phyloP scores from a whole-genome alignment of 768 basidiomycete genomes.

The Chlorophyllum brunneum region DNA sequence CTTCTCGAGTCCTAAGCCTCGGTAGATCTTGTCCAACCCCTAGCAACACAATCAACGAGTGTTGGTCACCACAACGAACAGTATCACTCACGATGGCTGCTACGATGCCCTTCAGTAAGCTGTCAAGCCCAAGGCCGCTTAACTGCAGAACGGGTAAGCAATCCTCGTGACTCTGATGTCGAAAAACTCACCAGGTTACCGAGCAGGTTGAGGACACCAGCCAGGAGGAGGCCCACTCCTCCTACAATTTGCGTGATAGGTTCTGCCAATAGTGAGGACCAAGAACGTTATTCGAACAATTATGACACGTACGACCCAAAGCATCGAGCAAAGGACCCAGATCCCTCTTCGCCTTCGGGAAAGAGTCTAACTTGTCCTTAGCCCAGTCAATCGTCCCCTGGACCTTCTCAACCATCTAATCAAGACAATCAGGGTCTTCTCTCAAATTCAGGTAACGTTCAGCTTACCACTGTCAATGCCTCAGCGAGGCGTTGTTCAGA shows the following conservation, averaged over 20 bases:
- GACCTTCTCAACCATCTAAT: constrained; percentile 31
- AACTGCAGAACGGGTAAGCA: constrained; percentile 13
- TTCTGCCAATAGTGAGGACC: constrained; percentile 17
- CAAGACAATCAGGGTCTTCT: neutral
- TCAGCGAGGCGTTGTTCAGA: constrained; percentile 36
- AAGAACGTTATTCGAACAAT: neutral
- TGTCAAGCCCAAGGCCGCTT: constrained; percentile 29
- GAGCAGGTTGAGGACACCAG: constrained; percentile 32
- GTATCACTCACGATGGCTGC: constrained; percentile 21
- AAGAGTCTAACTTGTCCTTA: constrained; percentile 29
- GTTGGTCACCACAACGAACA: no score
- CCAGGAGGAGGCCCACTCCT: constrained; percentile 31
- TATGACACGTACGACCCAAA: constrained; percentile 24
- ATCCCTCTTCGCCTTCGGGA: constrained; percentile 35
- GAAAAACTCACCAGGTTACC: constrained; percentile 21
- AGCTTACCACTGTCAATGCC: constrained; percentile 30
- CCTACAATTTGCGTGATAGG: constrained; percentile 35
- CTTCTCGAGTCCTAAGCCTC: constrained; percentile 28
- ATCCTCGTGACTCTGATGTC: neutral
- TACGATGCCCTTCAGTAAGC: constrained; percentile 29
- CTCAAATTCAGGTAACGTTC: neutral
- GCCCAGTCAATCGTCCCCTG: constrained; percentile 37
- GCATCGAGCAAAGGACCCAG: constrained; percentile 34
- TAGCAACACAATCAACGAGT: neutral
- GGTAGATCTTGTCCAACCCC: constrained; percentile 33